These are phyloP conservation scores for Calycina herbarum DNA, from an alignment of 2,329 filamentous ascomycete species.

Conservation along the genomic window DNA sequence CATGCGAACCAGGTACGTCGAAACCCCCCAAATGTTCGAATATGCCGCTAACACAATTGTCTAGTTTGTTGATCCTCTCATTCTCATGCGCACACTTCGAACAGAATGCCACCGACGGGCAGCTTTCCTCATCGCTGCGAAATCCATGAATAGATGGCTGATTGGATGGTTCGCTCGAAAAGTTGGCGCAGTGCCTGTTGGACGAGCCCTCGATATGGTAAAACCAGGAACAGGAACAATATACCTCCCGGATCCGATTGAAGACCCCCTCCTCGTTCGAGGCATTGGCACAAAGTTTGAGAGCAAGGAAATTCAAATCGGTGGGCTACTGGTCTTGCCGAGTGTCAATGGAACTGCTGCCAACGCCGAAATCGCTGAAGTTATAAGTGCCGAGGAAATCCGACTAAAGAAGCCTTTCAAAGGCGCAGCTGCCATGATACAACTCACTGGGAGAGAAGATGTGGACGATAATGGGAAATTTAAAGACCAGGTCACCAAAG, in stretches of 20 bases:
- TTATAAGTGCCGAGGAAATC: conserved; percentile 16
- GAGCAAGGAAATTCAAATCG: conserved; percentile 65
- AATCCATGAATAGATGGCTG: conserved; percentile 86
- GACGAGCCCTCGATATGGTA: conserved; percentile 84
- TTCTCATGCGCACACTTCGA: conserved; percentile 87
- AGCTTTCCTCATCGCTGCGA: conserved; percentile 90
- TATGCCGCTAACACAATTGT: conserved; percentile 10
- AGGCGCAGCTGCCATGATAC: conserved; percentile 10
- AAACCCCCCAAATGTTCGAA: not conserved
- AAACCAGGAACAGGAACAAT: conserved; percentile 77
- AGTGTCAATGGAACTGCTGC: conserved; percentile 75
- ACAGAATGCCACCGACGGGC: conserved; percentile 84
- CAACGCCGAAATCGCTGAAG: conserved; percentile 59
- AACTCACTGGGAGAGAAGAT: conserved; percentile 17
- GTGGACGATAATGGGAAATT: conserved; percentile 16
- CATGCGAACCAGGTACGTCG: conserved; percentile 83
- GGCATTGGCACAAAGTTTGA: conserved; percentile 83
- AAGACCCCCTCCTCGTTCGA: conserved; percentile 78
- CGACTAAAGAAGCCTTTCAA: conserved; percentile 19
- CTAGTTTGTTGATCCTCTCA: conserved; percentile 91
- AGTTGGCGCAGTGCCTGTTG: conserved; percentile 89
- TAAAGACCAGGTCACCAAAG: conserved; percentile 7
- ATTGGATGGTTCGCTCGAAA: conserved; percentile 84
- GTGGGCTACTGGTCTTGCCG: conserved; percentile 84
- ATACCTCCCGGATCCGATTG: conserved; percentile 84